phyloP scores from a whole-genome alignment of 441 rosid genomes.

The Pelargonium exstipulatum region DNA sequence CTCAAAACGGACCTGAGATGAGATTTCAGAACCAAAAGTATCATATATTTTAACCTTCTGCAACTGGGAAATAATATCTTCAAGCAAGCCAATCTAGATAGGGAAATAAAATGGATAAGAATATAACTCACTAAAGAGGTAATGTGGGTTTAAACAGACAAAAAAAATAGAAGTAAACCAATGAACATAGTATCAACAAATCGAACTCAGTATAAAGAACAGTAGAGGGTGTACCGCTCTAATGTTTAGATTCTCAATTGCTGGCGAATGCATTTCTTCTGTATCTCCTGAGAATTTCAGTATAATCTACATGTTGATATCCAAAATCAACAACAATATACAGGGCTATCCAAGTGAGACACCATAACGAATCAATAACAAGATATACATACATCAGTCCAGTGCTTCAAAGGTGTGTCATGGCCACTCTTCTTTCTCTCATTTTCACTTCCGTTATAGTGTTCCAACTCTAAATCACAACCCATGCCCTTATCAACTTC shows the following conservation, averaged over 20 bases:
- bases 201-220: not conserved
- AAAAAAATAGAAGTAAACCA: conserved; percentile 14
- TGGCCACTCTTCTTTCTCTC: conserved; percentile 28
- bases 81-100: conserved; percentile 51
- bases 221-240: conserved; percentile 38
- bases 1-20: conserved; percentile 49
- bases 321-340: conserved; percentile 15
- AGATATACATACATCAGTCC: conserved; percentile 51
- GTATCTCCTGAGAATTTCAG: conserved; percentile 43
- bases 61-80: conserved; percentile 46
- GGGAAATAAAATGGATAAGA: conserved; percentile 23
- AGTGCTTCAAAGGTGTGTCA: conserved; percentile 33
- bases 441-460: conserved; percentile 27
- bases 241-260: conserved; percentile 40
- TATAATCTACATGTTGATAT: conserved; percentile 49
- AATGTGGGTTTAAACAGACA: conserved; percentile 7
- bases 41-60: conserved; percentile 47
- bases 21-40: conserved; percentile 51
- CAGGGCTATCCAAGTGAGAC: conserved; percentile 20
- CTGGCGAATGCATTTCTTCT: conserved; percentile 45
- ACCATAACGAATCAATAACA: conserved; percentile 17
- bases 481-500: conserved; percentile 30
- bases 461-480: conserved; percentile 31
- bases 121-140: not conserved
- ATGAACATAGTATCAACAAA: not conserved